Percentiles rank a stretch among this genome's conserved stretches.
Conservation (phyloP, 2,329 filamentous ascomycete species). For the Lachnellula occidentalis region DNA sequence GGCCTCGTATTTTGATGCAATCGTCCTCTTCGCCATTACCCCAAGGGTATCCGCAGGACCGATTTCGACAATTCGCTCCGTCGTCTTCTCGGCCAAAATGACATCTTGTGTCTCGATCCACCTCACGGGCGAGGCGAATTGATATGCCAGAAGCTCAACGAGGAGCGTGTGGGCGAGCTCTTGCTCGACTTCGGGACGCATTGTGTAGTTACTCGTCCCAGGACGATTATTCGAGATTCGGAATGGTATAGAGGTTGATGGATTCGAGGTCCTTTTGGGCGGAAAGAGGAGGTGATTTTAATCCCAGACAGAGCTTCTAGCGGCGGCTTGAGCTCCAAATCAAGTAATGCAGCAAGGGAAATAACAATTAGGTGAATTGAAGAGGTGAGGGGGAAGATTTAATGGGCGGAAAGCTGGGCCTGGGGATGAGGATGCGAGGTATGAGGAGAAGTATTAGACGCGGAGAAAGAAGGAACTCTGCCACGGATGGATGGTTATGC, state of each 20-base stretch:
- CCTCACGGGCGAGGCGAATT: conserved; percentile 96
- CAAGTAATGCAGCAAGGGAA: conserved; percentile 3
- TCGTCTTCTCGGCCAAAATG: conserved; percentile 90
- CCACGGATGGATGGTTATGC: too few relatives aligned
- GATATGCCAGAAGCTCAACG: conserved; percentile 97
- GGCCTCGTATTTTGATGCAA: conserved; percentile 96
- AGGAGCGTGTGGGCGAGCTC: conserved; percentile 97
- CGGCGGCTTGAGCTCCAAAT: neutral
- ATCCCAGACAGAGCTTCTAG: too few relatives aligned
- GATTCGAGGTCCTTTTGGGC: too few relatives aligned
- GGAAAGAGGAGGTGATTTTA: neutral
- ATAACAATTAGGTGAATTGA: neutral
- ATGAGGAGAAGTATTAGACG: neutral
- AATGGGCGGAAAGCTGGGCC: neutral
- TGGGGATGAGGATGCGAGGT: neutral
- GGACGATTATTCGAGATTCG: conserved; percentile 20
- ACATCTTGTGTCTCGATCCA: conserved; percentile 99
- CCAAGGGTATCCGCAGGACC: conserved; percentile 95
- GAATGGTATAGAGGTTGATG: conserved; percentile 7
- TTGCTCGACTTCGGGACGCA: conserved; percentile 99
- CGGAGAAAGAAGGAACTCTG: conserved; percentile 1
- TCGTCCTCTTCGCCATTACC: conserved; percentile 93
- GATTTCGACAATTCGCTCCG: conserved; percentile 95
- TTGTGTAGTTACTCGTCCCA: conserved; percentile 38
- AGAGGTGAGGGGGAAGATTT: neutral